Evolutionary conservation across 345 rosid species (phyloP).

Genomic region (Corchorus olitorius): DNA sequence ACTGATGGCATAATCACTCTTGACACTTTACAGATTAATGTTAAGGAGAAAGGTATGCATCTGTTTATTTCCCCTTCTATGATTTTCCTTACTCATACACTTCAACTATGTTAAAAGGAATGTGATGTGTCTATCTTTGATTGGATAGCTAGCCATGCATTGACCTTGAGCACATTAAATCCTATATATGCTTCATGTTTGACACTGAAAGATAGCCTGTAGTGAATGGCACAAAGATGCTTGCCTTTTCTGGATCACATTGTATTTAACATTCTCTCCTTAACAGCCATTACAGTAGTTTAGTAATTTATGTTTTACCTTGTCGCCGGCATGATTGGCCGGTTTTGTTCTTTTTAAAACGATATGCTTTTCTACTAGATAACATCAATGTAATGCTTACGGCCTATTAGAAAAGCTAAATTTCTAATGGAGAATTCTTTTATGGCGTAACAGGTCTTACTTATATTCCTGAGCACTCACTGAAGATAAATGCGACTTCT

Average conservation of each 20-base stretch:
- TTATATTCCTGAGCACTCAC: slow-evolving; percentile 82
- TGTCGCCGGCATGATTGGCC: background rate
- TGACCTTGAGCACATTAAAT: background rate
- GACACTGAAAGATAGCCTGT: background rate
- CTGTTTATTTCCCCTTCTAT: slow-evolving; percentile 9
- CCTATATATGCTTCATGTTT: background rate
- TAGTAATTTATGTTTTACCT: background rate
- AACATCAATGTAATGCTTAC: background rate
- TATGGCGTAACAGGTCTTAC: slow-evolving; percentile 67
- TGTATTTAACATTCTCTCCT: slow-evolving; percentile 3
- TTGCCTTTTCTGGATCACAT: background rate
- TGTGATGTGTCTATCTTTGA: background rate
- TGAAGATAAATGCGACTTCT: slow-evolving; percentile 90
- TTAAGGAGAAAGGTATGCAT: slow-evolving; percentile 84
- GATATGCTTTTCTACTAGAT: background rate
- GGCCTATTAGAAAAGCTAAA: background rate
- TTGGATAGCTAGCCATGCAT: slow-evolving; percentile 6
- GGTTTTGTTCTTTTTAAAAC: slow-evolving; percentile 9
- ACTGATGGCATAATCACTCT: slow-evolving; percentile 97
- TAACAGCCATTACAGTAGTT: background rate
- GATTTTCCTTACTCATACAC: background rate
- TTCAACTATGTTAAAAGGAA: slow-evolving; percentile 6
- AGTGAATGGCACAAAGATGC: background rate
- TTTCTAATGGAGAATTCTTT: slow-evolving; percentile 12
- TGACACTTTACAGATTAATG: slow-evolving; percentile 83